Evolutionary conservation across 768 basidiomycete species (phyloP).

Genomic region (Mycena chlorophos): DNA sequence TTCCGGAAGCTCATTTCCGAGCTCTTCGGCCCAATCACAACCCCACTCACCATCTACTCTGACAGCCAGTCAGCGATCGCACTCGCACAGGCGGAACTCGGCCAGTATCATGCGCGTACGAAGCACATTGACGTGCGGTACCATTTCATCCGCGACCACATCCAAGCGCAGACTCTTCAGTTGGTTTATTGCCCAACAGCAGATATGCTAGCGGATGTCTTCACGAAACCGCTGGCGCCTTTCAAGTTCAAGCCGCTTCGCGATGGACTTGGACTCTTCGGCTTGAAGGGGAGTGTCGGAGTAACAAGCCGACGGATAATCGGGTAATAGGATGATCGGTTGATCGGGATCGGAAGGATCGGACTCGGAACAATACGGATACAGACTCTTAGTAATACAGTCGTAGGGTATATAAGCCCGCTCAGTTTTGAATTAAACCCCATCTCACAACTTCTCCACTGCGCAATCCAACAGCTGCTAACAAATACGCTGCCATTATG

Average conservation of each 20-base stretch:
- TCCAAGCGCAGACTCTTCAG: conserved; percentile 1
- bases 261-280: conserved; percentile 7
- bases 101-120: conserved; percentile 14
- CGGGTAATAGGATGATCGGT: too few species aligned
- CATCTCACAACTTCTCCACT: too few species aligned
- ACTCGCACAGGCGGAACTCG: conserved; percentile 10
- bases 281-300: conserved; percentile 20
- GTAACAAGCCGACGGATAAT: conserved; percentile 1
- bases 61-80: conserved; percentile 13
- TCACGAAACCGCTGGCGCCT: conserved; percentile 9
- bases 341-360: too few species aligned
- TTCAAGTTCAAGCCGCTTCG: conserved; percentile 11
- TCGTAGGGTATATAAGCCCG: too few species aligned
- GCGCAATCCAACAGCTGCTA: too few species aligned
- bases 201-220: conserved; percentile 8
- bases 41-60: conserved; percentile 6
- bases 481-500: neutral
- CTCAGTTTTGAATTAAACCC: too few species aligned
- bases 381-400: too few species aligned
- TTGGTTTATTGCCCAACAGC: conserved; percentile 11
- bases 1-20: conserved; percentile 7
- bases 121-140: conserved; percentile 15
- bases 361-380: too few species aligned
- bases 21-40: conserved; percentile 1
- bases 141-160: conserved; percentile 12